Evolutionary conservation across 805 yeast species (phyloP).

Genomic region (Suhomyces faveliae): DNA sequence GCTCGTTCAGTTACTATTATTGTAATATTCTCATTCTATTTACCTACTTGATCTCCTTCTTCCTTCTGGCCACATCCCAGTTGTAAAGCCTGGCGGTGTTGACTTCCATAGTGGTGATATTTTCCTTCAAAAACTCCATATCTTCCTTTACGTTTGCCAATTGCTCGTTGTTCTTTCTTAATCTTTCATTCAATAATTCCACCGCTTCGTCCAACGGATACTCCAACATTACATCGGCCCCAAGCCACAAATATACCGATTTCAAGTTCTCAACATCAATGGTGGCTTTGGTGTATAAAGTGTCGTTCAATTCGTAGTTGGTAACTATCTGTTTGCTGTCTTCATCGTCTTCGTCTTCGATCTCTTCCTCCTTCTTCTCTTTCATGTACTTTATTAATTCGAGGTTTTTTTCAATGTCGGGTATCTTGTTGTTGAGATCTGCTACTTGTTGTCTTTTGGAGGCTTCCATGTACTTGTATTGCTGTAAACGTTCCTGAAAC

Average conservation of each 20-base stretch:
- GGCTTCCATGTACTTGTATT: slow-evolving; percentile 83
- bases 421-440: slow-evolving; percentile 68
- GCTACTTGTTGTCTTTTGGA: slow-evolving; percentile 48
- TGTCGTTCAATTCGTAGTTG: slow-evolving; percentile 91
- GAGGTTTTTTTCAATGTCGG: slow-evolving; percentile 88
- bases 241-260: slow-evolving; percentile 87
- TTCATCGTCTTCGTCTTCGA: slow-evolving; percentile 27
- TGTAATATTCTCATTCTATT: neutral
- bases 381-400: slow-evolving; percentile 65
- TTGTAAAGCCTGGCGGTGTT: slow-evolving; percentile 90
- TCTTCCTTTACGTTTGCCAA: slow-evolving; percentile 72
- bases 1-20: too few relatives aligned
- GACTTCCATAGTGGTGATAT: slow-evolving; percentile 96
- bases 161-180: slow-evolving; percentile 59
- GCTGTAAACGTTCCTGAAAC: slow-evolving; percentile 85
- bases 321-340: slow-evolving; percentile 40
- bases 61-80: slow-evolving; percentile 83
- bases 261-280: slow-evolving; percentile 56
- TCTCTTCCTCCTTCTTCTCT: slow-evolving; percentile 40
- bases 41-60: slow-evolving; percentile 22
- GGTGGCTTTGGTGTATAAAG: slow-evolving; percentile 81
- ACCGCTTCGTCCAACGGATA: slow-evolving; percentile 89
- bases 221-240: slow-evolving; percentile 96
- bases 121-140: slow-evolving; percentile 77
- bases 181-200: slow-evolving; percentile 59